Conservation (phyloP, 164 flowering plant species). For the Macadamia integrifolia region DNA sequence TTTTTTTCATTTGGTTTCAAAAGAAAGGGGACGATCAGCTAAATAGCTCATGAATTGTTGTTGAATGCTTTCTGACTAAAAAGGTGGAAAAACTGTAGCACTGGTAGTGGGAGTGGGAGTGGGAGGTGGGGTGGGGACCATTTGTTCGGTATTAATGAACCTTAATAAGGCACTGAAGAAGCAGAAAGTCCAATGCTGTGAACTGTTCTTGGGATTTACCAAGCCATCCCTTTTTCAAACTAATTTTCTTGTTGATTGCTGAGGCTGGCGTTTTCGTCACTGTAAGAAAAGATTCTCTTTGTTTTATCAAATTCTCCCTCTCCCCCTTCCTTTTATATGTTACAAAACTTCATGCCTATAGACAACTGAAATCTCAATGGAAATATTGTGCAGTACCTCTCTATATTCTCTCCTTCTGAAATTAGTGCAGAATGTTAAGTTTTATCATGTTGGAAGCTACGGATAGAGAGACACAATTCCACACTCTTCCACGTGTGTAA, state of each 20-base stretch:
- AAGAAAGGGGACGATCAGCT: too few relatives aligned
- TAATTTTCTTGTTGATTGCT: not conserved
- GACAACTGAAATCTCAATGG: not conserved
- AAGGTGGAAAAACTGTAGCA: too few relatives aligned
- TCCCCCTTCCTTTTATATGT: too few relatives aligned
- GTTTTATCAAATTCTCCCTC: too few relatives aligned
- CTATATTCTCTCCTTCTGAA: not conserved
- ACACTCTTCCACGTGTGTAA: too few relatives aligned
- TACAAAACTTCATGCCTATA: not conserved
- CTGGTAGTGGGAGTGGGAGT: too few relatives aligned
- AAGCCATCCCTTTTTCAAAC: not conserved
- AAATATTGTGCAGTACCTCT: not conserved
- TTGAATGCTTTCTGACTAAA: too few relatives aligned
- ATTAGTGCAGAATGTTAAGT: not conserved
- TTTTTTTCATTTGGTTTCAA: too few relatives aligned
- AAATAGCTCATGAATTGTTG: too few relatives aligned
- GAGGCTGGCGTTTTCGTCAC: not conserved
- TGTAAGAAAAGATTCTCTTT: not conserved
- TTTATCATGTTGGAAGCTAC: too few relatives aligned
- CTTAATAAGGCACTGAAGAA: not conserved
- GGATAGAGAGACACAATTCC: too few relatives aligned
- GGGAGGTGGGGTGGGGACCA: too few relatives aligned
- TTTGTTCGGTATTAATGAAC: slow-evolving; percentile 13
- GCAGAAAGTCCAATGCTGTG: not conserved
- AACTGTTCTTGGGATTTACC: not conserved